Evolutionary conservation across 805 yeast genomes (phyloP).

Genomic region (Peterozyma xylosa): DNA sequence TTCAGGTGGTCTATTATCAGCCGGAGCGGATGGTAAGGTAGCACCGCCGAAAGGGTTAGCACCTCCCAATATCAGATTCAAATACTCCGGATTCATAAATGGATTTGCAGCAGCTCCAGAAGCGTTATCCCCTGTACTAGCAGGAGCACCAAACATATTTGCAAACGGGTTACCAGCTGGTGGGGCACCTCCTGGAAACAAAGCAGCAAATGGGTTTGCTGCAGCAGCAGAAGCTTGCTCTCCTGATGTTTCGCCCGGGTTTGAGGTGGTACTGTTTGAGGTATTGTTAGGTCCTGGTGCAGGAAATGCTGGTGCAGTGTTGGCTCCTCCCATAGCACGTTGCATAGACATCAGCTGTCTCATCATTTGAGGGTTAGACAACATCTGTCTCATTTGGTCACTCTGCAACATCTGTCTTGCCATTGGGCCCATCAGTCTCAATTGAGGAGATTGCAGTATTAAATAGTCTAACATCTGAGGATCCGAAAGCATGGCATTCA

Average conservation of each 20-base stretch:
- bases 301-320: constrained; percentile 30
- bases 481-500: constrained; percentile 76
- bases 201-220: constrained; percentile 47
- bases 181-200: constrained; percentile 27
- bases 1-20: constrained; percentile 70
- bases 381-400: constrained; percentile 72
- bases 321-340: constrained; percentile 35
- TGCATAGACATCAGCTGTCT: constrained; percentile 77
- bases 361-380: constrained; percentile 79
- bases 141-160: constrained; percentile 15
- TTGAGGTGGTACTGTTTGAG: constrained; percentile 13
- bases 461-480: constrained; percentile 83
- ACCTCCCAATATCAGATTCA: constrained; percentile 39
- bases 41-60: constrained; percentile 53
- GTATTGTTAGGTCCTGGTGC: constrained; percentile 37
- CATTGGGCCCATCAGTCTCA: constrained; percentile 83
- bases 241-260: constrained; percentile 10
- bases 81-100: constrained; percentile 38
- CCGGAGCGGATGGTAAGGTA: constrained; percentile 51
- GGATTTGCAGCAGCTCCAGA: constrained; percentile 25
- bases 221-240: constrained; percentile 14
- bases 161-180: constrained; percentile 14
- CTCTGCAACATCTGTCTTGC: constrained; percentile 80
- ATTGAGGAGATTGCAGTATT: constrained; percentile 77
- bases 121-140: constrained; percentile 16